Conservation (phyloP, 495 filamentous ascomycete species). For the Pyronema omphalodes region DNA sequence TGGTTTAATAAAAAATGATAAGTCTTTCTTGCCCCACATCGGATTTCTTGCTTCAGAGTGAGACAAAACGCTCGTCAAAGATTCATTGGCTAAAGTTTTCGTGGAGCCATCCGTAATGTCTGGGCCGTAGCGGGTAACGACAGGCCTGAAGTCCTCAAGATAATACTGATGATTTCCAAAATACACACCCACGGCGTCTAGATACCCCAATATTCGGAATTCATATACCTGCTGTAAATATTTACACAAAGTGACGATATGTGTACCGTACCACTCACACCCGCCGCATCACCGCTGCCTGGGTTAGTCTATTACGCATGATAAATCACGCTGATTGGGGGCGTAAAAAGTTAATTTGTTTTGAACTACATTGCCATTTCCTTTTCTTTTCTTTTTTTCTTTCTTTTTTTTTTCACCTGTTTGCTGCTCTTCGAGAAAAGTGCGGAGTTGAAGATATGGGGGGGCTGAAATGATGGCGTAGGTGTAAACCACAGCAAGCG, state of each 20-base stretch:
- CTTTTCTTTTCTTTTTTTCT: constrained; percentile 1
- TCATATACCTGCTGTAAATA: neutral
- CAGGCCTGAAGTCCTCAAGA: constrained; percentile 7
- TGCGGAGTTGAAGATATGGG: neutral
- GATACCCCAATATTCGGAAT: neutral
- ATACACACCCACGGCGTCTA: neutral
- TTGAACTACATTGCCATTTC: neutral
- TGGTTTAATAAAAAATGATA: neutral
- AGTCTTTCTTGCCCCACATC: constrained; percentile 16
- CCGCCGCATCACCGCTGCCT: neutral
- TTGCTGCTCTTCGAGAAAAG: neutral
- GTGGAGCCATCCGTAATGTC: neutral
- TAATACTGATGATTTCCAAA: neutral
- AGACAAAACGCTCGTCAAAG: constrained; percentile 10
- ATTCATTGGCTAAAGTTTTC: neutral
- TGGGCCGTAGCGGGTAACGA: constrained; percentile 14
- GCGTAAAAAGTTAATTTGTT: neutral
- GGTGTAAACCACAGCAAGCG: neutral
- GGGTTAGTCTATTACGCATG: too few species aligned
- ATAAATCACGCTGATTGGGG: neutral
- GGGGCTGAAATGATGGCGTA: neutral
- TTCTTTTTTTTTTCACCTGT: constrained; percentile 1
- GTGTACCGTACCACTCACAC: neutral
- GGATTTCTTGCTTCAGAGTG: constrained; percentile 23
- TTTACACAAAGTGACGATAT: neutral